phyloP scores from a whole-genome alignment of 2,329 filamentous ascomycete species.

The Verticillium nubilum region DNA sequence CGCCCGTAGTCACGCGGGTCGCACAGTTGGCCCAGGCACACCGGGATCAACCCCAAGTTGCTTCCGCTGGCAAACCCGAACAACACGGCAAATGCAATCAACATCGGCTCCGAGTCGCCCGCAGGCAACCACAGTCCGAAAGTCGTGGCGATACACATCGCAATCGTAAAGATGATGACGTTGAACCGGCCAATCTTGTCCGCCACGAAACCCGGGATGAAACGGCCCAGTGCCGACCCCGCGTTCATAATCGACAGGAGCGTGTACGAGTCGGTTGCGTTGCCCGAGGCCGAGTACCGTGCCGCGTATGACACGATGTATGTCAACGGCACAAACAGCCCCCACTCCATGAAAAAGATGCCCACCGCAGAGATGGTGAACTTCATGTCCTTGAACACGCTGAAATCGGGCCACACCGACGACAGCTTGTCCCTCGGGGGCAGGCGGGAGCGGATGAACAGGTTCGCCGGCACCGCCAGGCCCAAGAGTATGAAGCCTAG shows the following conservation, averaged over 20 bases:
- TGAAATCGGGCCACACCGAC: conserved; percentile 50
- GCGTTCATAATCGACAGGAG: conserved; percentile 78
- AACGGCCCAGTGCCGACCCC: conserved; percentile 70
- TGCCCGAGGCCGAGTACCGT: conserved; percentile 57
- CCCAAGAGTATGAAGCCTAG: conserved; percentile 44
- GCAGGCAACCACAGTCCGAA: conserved; percentile 68
- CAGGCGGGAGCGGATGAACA: conserved; percentile 48
- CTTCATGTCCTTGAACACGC: conserved; percentile 53
- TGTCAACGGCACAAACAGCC: conserved; percentile 67
- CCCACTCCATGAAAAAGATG: conserved; percentile 67
- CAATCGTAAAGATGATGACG: conserved; percentile 64
- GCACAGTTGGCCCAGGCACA: conserved; percentile 77
- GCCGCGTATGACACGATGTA: conserved; percentile 71
- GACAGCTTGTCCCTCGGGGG: conserved; percentile 38
- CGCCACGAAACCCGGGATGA: conserved; percentile 68
- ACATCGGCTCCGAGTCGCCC: conserved; percentile 43
- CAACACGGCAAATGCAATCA: conserved; percentile 63
- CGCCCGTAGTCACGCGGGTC: conserved; percentile 69
- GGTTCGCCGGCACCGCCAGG: conserved; percentile 39
- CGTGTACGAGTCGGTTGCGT: conserved; percentile 59
- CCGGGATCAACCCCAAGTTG: conserved; percentile 72
- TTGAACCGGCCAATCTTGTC: conserved; percentile 80
- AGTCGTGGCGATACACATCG: conserved; percentile 46
- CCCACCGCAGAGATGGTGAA: conserved; percentile 57
- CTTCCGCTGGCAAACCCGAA: conserved; percentile 78